phyloP scores from a whole-genome alignment of 148 eudicot species.

The Rhododendron henanense region DNA sequence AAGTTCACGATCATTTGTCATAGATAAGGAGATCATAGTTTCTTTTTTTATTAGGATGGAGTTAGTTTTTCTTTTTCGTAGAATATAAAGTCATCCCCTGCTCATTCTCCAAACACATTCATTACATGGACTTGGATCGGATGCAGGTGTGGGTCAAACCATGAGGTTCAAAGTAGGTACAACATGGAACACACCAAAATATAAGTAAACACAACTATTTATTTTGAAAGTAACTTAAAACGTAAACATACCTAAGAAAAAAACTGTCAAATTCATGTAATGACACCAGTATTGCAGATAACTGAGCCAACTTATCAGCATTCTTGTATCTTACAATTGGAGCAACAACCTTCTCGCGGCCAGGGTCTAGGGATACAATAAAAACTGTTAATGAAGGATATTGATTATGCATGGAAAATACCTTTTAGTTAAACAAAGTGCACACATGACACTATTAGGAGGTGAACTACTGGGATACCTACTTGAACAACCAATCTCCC shows the following conservation, averaged over 20 bases:
- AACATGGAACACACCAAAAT: not conserved
- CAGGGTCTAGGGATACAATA: slow-evolving; percentile 58
- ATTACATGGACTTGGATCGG: not conserved
- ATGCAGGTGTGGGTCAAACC: not conserved
- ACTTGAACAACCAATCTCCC: slow-evolving; percentile 98
- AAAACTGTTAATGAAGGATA: not conserved
- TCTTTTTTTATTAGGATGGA: not conserved
- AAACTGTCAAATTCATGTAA: slow-evolving; percentile 56
- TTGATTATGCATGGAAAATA: not conserved
- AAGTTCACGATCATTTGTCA: not conserved
- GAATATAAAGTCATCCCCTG: not conserved
- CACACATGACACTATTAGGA: not conserved
- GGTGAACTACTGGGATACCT: slow-evolving; percentile 26
- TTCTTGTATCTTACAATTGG: slow-evolving; percentile 59
- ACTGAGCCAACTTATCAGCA: slow-evolving; percentile 31
- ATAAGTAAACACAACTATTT: not conserved
- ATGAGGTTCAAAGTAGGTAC: not conserved
- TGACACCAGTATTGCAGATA: slow-evolving; percentile 65
- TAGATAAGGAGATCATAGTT: not conserved
- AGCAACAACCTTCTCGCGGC: slow-evolving; percentile 77
- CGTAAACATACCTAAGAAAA: slow-evolving; percentile 42
- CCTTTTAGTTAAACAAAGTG: not conserved
- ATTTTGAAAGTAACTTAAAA: not conserved
- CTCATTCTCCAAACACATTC: not conserved
- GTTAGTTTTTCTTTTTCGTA: not conserved